A percentile compares a stretch with the other conserved stretches of the same genome.
These are phyloP conservation scores for Tranzscheliella williamsii DNA, from an alignment of 1,284 basidiomycete species.

Conservation along the genomic window DNA sequence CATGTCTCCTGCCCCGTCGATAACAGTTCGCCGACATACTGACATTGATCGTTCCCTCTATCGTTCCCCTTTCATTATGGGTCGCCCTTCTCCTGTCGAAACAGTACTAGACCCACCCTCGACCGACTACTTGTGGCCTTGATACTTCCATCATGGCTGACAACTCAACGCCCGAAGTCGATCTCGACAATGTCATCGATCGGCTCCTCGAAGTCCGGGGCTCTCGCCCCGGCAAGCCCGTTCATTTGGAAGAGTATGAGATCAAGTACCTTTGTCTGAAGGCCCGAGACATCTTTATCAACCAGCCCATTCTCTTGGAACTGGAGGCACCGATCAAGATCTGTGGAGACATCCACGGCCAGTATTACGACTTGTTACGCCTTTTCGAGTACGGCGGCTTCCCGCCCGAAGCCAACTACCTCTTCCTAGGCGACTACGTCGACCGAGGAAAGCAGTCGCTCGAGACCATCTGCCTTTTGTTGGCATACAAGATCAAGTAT, in stretches of 20 bases:
- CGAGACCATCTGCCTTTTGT: constrained; percentile 82
- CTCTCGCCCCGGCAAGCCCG: constrained; percentile 87
- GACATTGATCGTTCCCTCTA: no score
- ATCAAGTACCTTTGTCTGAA: constrained; percentile 94
- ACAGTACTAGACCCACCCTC: no score
- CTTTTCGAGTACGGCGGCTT: constrained; percentile 94
- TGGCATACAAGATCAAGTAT: constrained; percentile 97
- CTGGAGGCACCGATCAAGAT: constrained; percentile 96
- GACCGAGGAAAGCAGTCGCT: constrained; percentile 92
- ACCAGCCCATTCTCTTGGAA: constrained; percentile 90
- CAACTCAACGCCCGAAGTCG: constrained; percentile 54
- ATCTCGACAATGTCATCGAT: constrained; percentile 61
- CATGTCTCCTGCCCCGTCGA: no score
- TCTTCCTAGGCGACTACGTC: constrained; percentile 93
- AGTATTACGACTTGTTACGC: constrained; percentile 90
- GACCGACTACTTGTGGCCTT: no score
- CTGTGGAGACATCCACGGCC: constrained; percentile 92
- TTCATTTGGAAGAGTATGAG: constrained; percentile 91
- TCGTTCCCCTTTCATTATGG: no score
- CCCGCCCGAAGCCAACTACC: constrained; percentile 93
- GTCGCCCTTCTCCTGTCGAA: no score
- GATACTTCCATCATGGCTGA: constrained; percentile 49
- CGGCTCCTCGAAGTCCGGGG: constrained; percentile 71
- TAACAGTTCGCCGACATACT: no score
- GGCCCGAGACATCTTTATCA: constrained; percentile 93